These are phyloP conservation scores for Metarhizium brunneum DNA, from an alignment of 2,329 filamentous ascomycete species.

Conservation along the genomic window DNA sequence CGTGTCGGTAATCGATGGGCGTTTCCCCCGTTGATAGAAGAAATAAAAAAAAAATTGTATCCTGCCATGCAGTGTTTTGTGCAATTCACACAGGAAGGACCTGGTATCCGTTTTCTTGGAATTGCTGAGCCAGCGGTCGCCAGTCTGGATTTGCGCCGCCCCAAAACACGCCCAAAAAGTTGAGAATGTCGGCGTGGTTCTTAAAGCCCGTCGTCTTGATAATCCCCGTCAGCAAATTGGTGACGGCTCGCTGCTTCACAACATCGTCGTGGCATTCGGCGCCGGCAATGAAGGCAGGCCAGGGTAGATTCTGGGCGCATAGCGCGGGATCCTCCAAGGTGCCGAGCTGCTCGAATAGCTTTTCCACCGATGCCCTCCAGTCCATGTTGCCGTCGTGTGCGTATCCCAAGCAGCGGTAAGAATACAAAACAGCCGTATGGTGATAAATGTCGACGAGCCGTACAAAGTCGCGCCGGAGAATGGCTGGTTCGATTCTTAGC, in stretches of 20 bases:
- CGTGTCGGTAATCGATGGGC: background rate
- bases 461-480: slow-evolving; percentile 15
- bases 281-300: slow-evolving; percentile 20
- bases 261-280: slow-evolving; percentile 15
- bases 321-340: slow-evolving; percentile 13
- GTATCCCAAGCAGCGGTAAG: slow-evolving; percentile 16
- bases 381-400: slow-evolving; percentile 8
- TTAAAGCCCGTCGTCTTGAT: slow-evolving; percentile 14
- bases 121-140: slow-evolving; percentile 14
- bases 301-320: slow-evolving; percentile 20
- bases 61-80: too few relatives aligned
- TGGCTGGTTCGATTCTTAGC: slow-evolving; percentile 11
- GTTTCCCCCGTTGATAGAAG: too few relatives aligned
- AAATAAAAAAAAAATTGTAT: too few relatives aligned
- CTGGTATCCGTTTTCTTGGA: slow-evolving; percentile 14
- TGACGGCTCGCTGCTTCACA: slow-evolving; percentile 11
- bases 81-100: slow-evolving; percentile 12
- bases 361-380: slow-evolving; percentile 8
- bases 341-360: slow-evolving; percentile 14
- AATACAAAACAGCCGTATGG: slow-evolving; percentile 18
- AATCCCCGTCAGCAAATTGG: slow-evolving; percentile 9
- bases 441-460: slow-evolving; percentile 20
- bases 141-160: slow-evolving; percentile 14
- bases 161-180: slow-evolving; percentile 18
- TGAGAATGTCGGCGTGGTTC: slow-evolving; percentile 13